Evolutionary conservation across 345 rosid genomes (phyloP).

Genomic region (Erucastrum elatum): DNA sequence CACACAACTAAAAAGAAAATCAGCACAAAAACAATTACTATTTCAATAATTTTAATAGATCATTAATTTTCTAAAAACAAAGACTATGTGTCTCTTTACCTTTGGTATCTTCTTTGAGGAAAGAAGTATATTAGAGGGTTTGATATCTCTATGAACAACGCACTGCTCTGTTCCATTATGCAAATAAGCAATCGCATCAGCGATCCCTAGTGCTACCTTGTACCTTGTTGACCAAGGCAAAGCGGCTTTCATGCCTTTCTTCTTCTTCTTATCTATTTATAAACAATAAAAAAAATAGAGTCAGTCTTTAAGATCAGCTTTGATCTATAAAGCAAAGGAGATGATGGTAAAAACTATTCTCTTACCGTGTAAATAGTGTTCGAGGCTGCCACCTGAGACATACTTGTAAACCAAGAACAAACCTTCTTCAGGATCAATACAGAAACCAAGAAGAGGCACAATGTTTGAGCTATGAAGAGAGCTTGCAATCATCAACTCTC

Average conservation of each 20-base stretch:
- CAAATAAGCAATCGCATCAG: slow-evolving; percentile 82
- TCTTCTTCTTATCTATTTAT: slow-evolving; percentile 76
- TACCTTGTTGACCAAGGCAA: slow-evolving; percentile 82
- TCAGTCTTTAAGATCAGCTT: not conserved
- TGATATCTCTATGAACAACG: slow-evolving; percentile 96
- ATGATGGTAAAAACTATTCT: not conserved
- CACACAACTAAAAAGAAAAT: slow-evolving; percentile 68
- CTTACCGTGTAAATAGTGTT: slow-evolving; percentile 86
- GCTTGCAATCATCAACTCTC: slow-evolving; percentile 98
- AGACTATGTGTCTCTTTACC: slow-evolving; percentile 40
- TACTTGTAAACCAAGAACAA: slow-evolving; percentile 90
- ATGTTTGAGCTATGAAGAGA: slow-evolving; percentile 76
- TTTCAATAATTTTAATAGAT: not conserved
- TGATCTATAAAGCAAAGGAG: slow-evolving; percentile 5
- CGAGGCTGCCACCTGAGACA: slow-evolving; percentile 93
- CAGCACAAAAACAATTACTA: not conserved
- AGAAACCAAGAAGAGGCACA: slow-evolving; percentile 90
- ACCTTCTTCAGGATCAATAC: slow-evolving; percentile 92
- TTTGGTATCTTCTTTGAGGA: slow-evolving; percentile 87
- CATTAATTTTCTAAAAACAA: not conserved
- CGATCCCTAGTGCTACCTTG: slow-evolving; percentile 83
- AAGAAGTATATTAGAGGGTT: slow-evolving; percentile 95
- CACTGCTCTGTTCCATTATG: slow-evolving; percentile 92
- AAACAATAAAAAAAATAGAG: not conserved
- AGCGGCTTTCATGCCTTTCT: slow-evolving; percentile 48